phyloP scores from a whole-genome alignment of 805 yeast genomes.

The Cyberlindnera meyerae region DNA sequence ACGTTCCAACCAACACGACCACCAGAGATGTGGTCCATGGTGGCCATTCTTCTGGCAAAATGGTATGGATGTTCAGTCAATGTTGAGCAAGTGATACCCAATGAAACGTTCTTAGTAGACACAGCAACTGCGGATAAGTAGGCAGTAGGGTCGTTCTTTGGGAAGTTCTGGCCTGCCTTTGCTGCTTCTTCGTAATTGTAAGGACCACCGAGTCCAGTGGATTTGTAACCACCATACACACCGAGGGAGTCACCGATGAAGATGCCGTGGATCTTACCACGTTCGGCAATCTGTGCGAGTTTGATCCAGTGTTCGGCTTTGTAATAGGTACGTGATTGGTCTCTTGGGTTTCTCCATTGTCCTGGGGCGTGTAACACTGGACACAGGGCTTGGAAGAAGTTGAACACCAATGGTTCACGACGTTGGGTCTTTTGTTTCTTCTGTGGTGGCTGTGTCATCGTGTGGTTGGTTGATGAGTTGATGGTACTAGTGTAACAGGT shows the following conservation, averaged over 20 bases:
- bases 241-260: conserved; percentile 40
- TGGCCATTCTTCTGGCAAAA: conserved; percentile 40
- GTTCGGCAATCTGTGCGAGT: conserved; percentile 34
- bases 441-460: conserved; percentile 11
- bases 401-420: conserved; percentile 17
- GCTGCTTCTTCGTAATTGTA: conserved; percentile 13
- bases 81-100: conserved; percentile 41
- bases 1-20: conserved; percentile 48
- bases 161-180: conserved; percentile 29
- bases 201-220: conserved; percentile 15
- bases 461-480: no score
- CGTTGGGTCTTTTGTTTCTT: conserved; percentile 19
- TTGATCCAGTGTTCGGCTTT: conserved; percentile 35
- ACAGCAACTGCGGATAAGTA: conserved; percentile 38
- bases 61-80: conserved; percentile 42
- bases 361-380: conserved; percentile 23
- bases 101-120: conserved; percentile 34
- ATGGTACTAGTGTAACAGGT: no score
- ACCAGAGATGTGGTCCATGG: conserved; percentile 40
- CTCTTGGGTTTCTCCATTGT: conserved; percentile 23
- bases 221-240: conserved; percentile 35
- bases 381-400: conserved; percentile 21
- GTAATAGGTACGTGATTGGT: conserved; percentile 9
- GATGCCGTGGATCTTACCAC: conserved; percentile 35
- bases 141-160: conserved; percentile 36